Conservation (phyloP, 768 basidiomycete genomes). For the Paxillus involutus region DNA sequence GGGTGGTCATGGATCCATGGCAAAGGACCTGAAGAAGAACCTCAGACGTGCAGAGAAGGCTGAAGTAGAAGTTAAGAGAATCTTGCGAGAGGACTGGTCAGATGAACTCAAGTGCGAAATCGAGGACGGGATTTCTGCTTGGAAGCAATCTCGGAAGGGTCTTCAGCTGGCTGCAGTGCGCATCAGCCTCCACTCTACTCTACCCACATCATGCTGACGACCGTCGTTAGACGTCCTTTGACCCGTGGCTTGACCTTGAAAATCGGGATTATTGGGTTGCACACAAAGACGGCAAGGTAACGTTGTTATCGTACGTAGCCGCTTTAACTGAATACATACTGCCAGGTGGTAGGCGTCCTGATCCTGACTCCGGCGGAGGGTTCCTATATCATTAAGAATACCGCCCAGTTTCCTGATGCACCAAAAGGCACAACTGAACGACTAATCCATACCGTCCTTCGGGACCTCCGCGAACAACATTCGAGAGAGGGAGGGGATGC, state of each 20-base stretch:
- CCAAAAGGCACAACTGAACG: conserved; percentile 54
- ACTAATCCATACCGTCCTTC: too few relatives aligned
- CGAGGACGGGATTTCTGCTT: too few relatives aligned
- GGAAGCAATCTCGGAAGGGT: conserved; percentile 47
- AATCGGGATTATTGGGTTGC: conserved; percentile 45
- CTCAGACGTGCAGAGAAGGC: too few relatives aligned
- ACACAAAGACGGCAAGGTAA: conserved; percentile 23
- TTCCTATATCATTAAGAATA: conserved; percentile 57
- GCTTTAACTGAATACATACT: background rate
- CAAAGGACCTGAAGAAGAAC: too few relatives aligned
- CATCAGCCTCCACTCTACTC: background rate
- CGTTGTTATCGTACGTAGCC: background rate
- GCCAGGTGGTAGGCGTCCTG: conserved; percentile 51
- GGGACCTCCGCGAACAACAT: conserved; percentile 37
- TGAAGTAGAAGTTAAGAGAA: conserved; percentile 24
- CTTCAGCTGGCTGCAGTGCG: conserved; percentile 54
- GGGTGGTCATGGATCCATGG: too few relatives aligned
- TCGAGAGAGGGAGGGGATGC: background rate
- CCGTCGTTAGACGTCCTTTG: conserved; percentile 37
- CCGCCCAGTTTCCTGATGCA: conserved; percentile 50
- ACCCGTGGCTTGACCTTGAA: conserved; percentile 54
- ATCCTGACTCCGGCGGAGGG: conserved; percentile 46
- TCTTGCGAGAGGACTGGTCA: conserved; percentile 39
- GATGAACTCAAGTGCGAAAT: conserved; percentile 32
- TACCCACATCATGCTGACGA: too few relatives aligned